phyloP scores from a whole-genome alignment of 768 basidiomycete genomes.

The Cystobasidium tubakii region DNA sequence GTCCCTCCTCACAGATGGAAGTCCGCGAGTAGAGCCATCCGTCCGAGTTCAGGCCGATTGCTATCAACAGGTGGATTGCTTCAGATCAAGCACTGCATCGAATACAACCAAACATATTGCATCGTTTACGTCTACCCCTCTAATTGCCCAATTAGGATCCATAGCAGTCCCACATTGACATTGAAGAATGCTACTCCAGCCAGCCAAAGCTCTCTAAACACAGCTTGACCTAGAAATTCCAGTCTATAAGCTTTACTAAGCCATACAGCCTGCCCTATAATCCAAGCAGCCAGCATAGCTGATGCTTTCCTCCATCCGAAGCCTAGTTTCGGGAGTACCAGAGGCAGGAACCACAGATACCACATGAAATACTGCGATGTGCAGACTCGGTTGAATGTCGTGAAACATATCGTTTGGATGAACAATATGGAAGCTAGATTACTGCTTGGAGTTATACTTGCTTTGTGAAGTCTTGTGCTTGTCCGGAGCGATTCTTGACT shows the following conservation, averaged over 20 bases:
- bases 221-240: conserved; percentile 74
- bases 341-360: conserved; percentile 83
- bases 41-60: too few species aligned
- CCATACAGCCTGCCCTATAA: conserved; percentile 66
- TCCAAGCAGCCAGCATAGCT: conserved; percentile 60
- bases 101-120: too few species aligned
- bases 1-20: too few species aligned
- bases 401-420: conserved; percentile 80
- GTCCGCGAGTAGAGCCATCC: too few species aligned
- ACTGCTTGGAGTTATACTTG: not conserved
- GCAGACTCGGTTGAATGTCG: conserved; percentile 97
- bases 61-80: too few species aligned
- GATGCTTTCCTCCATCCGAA: conserved; percentile 54
- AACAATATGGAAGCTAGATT: conserved; percentile 82
- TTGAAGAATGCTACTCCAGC: conserved; percentile 67
- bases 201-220: conserved; percentile 71
- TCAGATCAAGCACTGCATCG: too few species aligned
- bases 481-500: conserved; percentile 50
- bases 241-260: conserved; percentile 81
- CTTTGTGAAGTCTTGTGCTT: not conserved
- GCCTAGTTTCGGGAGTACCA: conserved; percentile 64
- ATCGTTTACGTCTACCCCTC: too few species aligned
- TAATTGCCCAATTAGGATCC: not conserved
- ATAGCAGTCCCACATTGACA: conserved; percentile 68
- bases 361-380: conserved; percentile 99